Evolutionary conservation across 768 basidiomycete genomes (phyloP).

Genomic region (Kwoniella botswanensis): DNA sequence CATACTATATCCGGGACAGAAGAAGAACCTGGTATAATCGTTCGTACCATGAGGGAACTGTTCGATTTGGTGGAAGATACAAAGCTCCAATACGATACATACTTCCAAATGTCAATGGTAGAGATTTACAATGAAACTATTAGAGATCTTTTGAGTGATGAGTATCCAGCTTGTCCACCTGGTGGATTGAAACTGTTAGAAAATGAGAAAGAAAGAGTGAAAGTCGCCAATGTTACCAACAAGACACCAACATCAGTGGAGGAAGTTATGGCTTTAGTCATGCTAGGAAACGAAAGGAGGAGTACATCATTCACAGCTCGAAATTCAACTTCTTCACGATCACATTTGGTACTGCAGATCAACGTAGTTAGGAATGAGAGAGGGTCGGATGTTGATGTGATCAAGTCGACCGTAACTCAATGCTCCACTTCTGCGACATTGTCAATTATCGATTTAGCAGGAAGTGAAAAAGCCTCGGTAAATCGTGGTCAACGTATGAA

Average conservation of each 20-base stretch:
- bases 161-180: slow-evolving; percentile 66
- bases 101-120: slow-evolving; percentile 91
- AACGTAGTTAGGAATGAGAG: slow-evolving; percentile 86
- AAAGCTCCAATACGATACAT: slow-evolving; percentile 79
- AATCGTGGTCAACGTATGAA: slow-evolving; percentile 99
- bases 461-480: slow-evolving; percentile 94
- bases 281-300: slow-evolving; percentile 82
- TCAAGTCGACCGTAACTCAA: slow-evolving; percentile 70
- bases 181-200: slow-evolving; percentile 93
- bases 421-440: slow-evolving; percentile 69
- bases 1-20: slow-evolving; percentile 96
- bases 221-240: slow-evolving; percentile 83
- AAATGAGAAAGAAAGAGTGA: slow-evolving; percentile 78
- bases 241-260: slow-evolving; percentile 79
- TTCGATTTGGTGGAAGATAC: slow-evolving; percentile 90
- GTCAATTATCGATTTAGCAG: slow-evolving; percentile 97
- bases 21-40: slow-evolving; percentile 87
- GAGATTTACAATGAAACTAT: slow-evolving; percentile 99
- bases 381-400: slow-evolving; percentile 71
- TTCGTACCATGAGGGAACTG: slow-evolving; percentile 95
- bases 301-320: slow-evolving; percentile 95
- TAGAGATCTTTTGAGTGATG: slow-evolving; percentile 85
- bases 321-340: slow-evolving; percentile 94
- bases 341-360: slow-evolving; percentile 95
- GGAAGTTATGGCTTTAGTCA: slow-evolving; percentile 91